Percentiles rank a stretch among this genome's conserved stretches.
Evolutionary conservation across 2,329 filamentous ascomycete species (phyloP).

Genomic region (Fusarium duplospermum): DNA sequence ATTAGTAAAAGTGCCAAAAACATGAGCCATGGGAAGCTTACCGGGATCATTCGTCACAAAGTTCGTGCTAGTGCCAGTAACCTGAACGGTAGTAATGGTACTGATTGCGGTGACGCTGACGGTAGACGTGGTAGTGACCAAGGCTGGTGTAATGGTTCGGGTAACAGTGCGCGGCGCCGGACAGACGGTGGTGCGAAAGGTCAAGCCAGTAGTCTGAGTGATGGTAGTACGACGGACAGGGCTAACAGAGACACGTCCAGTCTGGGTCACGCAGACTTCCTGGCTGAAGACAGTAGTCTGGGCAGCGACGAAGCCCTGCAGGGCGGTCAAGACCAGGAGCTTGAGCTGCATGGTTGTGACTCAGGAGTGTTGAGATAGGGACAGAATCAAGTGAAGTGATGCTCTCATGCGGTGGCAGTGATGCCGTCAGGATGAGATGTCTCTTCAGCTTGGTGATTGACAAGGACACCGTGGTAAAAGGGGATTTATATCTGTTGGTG

Average conservation of each 20-base stretch:
- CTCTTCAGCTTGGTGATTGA: not conserved
- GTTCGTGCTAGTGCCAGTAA: not conserved
- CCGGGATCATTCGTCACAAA: not conserved
- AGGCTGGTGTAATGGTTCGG: not conserved
- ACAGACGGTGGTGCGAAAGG: not conserved
- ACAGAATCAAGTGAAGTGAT: not conserved
- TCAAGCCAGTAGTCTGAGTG: not conserved
- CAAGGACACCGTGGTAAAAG: not conserved
- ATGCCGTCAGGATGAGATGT: not conserved
- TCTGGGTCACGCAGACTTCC: not conserved
- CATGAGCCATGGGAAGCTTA: not conserved
- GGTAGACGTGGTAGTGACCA: not conserved
- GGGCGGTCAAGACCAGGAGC: not conserved
- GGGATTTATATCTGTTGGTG: not conserved
- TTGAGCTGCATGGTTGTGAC: not conserved
- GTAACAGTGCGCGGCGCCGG: not conserved
- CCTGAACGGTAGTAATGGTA: not conserved
- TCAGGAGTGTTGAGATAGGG: not conserved
- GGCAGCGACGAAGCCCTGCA: not conserved
- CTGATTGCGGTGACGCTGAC: not conserved
- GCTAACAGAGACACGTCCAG: not conserved
- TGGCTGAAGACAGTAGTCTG: not conserved
- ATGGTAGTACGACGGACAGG: not conserved
- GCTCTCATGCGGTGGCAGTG: not conserved
- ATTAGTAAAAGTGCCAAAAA: not conserved